These are phyloP conservation scores for Pseudogymnoascus sp. DNA, from an alignment of 2,329 filamentous ascomycete genomes.

Conservation along the genomic window DNA sequence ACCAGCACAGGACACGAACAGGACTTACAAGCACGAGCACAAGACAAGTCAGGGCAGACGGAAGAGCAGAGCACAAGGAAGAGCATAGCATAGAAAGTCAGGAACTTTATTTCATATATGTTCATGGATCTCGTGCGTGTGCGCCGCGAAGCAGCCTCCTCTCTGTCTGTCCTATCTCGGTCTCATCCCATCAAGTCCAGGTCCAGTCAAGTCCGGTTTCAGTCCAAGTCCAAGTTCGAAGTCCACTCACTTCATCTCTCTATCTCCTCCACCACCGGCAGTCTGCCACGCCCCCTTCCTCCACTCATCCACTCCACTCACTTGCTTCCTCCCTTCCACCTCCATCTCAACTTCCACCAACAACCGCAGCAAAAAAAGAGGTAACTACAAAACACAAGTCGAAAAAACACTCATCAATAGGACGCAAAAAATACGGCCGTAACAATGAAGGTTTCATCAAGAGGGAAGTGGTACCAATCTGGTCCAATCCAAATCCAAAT, in stretches of 20 bases:
- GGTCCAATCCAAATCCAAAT: not conserved
- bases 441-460: slow-evolving; percentile 1
- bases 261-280: not conserved
- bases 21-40: no score
- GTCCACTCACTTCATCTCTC: not conserved
- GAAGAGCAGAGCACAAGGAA: no score
- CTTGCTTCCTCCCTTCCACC: not conserved
- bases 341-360: not conserved
- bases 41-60: no score
- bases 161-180: slow-evolving; percentile 6
- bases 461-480: not conserved
- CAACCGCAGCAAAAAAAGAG: not conserved
- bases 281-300: not conserved
- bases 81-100: not conserved
- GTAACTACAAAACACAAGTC: slow-evolving; percentile 5
- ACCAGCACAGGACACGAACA: not conserved
- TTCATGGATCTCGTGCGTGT: slow-evolving; percentile 1
- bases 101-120: slow-evolving; percentile 1
- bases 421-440: slow-evolving; percentile 5
- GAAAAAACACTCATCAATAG: slow-evolving; percentile 8
- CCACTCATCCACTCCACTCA: not conserved
- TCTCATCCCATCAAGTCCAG: not conserved
- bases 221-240: not conserved
- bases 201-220: not conserved
- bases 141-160: slow-evolving; percentile 5